phyloP scores from a whole-genome alignment of 2,329 filamentous ascomycete species.

The Ophiocordyceps unilateralis region DNA sequence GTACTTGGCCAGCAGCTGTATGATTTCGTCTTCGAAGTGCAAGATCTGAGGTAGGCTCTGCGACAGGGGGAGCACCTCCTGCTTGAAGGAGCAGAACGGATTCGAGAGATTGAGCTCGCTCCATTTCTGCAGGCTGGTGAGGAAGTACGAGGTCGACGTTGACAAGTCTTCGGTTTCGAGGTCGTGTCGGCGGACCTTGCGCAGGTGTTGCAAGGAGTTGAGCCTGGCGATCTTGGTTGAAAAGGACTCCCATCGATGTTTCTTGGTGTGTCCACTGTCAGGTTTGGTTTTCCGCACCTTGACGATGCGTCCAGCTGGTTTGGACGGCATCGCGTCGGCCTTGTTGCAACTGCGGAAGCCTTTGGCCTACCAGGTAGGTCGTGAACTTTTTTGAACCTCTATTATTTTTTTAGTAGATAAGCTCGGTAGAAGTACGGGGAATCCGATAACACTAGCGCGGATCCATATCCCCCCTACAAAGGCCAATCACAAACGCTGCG shows the following conservation, averaged over 20 bases:
- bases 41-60: constrained; percentile 86
- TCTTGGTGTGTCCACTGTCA: constrained; percentile 58
- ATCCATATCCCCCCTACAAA: constrained; percentile 2
- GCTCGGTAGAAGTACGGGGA: constrained; percentile 14
- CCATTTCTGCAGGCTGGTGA: constrained; percentile 73
- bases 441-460: constrained; percentile 16
- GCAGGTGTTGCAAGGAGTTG: constrained; percentile 77
- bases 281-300: constrained; percentile 55
- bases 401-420: constrained; percentile 16
- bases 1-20: constrained; percentile 57
- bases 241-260: constrained; percentile 85
- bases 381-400: constrained; percentile 5
- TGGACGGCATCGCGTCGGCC: constrained; percentile 38
- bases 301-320: constrained; percentile 47
- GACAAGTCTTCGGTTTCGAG: constrained; percentile 65
- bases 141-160: constrained; percentile 72
- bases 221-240: constrained; percentile 78
- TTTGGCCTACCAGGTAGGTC: too few relatives aligned
- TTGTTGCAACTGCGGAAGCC: constrained; percentile 2
- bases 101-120: constrained; percentile 77
- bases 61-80: constrained; percentile 58
- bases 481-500: constrained; percentile 16
- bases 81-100: constrained; percentile 60
- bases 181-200: constrained; percentile 70
- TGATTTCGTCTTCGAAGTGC: constrained; percentile 75